Conservation (phyloP, 768 basidiomycete genomes). For the Boletus pseudopeckii region DNA sequence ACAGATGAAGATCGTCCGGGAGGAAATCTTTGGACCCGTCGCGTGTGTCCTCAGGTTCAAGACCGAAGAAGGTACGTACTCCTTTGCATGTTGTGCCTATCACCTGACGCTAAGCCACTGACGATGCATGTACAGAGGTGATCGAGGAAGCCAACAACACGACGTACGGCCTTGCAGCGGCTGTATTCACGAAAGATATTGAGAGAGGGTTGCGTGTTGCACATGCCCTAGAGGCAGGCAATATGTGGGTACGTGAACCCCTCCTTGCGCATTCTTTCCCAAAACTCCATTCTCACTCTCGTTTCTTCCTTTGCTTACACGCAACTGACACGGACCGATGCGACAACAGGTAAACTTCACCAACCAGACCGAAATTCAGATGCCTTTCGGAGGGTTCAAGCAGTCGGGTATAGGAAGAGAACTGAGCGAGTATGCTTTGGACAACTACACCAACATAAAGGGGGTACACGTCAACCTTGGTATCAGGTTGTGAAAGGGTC, state of each 20-base stretch:
- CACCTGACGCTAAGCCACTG: neutral
- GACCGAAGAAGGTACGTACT: constrained; percentile 1
- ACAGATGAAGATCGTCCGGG: constrained; percentile 11
- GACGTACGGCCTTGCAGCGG: constrained; percentile 8
- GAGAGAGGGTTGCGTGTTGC: constrained; percentile 40
- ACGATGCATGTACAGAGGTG: neutral
- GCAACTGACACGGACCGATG: neutral
- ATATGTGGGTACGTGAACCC: constrained; percentile 50
- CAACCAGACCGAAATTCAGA: constrained; percentile 5
- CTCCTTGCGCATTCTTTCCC: neutral
- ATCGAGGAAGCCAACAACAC: constrained; percentile 10
- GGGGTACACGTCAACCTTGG: constrained; percentile 11
- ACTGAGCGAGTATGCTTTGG: constrained; percentile 11
- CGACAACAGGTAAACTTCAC: constrained; percentile 2
- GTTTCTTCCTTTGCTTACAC: neutral
- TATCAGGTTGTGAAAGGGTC: neutral
- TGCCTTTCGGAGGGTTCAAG: constrained; percentile 12
- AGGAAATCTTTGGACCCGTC: constrained; percentile 12
- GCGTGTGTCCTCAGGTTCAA: constrained; percentile 8
- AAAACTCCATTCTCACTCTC: neutral
- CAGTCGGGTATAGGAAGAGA: constrained; percentile 10
- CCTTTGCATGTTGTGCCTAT: no score
- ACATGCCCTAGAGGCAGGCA: constrained; percentile 44
- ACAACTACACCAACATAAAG: constrained; percentile 8
- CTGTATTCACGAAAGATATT: constrained; percentile 21